These are phyloP conservation scores for Diaporthe sp. DNA, from an alignment of 2,329 filamentous ascomycete genomes.

Conservation along the genomic window DNA sequence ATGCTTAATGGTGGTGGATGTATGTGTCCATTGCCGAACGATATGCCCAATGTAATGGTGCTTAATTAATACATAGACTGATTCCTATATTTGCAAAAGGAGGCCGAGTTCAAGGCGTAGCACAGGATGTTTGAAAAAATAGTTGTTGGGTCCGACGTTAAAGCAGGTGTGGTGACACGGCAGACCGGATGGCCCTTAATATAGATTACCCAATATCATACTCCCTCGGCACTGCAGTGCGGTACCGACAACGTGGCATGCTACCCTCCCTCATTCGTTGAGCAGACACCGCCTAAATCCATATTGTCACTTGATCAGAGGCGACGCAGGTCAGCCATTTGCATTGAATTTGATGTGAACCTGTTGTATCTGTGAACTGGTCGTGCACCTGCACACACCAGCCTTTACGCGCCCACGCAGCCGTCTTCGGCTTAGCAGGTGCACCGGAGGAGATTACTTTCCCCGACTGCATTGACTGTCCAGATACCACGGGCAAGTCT, in stretches of 20 bases:
- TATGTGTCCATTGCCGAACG: too few relatives aligned
- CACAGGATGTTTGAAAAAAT: neutral
- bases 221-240: too few relatives aligned
- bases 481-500: neutral
- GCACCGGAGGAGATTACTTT: too few relatives aligned
- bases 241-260: neutral
- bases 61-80: neutral
- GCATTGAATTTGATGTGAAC: neutral
- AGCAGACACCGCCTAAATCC: neutral
- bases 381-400: neutral
- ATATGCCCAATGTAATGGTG: neutral
- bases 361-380: neutral
- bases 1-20: neutral
- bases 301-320: neutral
- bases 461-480: too few relatives aligned
- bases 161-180: neutral
- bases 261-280: neutral
- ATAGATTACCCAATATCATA: neutral
- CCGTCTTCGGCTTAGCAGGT: neutral
- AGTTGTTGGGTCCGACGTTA: neutral
- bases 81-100: too few relatives aligned
- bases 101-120: neutral
- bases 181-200: neutral
- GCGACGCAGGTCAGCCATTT: neutral
- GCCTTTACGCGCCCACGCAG: neutral